Conservation (phyloP, 331 rosid genomes). For the Rosa hybrid region DNA sequence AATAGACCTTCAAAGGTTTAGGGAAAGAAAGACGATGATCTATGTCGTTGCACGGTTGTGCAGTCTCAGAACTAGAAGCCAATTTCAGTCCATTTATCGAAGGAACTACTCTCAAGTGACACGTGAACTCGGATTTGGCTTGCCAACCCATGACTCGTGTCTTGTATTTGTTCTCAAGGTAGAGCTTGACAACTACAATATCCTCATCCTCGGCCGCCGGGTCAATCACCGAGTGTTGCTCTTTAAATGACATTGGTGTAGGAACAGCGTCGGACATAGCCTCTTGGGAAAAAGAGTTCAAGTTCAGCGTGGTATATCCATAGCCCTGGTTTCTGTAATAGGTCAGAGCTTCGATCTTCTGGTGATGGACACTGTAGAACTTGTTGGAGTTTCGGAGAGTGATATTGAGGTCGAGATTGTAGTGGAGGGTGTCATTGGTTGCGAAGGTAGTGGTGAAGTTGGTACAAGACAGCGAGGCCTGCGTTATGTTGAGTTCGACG, state of each 20-base stretch:
- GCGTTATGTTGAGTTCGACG: too few relatives aligned
- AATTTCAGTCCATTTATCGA: too few relatives aligned
- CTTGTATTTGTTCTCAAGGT: background rate
- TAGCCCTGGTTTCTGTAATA: background rate
- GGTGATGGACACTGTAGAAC: background rate
- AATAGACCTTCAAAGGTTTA: background rate
- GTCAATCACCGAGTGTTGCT: background rate
- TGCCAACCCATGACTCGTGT: background rate
- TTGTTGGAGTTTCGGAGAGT: background rate
- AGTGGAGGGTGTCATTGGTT: background rate
- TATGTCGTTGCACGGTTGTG: background rate
- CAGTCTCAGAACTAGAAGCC: background rate
- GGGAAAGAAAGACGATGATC: background rate
- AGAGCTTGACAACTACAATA: background rate
- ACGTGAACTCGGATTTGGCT: background rate
- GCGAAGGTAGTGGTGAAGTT: background rate
- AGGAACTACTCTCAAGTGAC: background rate
- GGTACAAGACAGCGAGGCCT: too few relatives aligned
- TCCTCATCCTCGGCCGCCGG: background rate
- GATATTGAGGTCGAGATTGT: background rate
- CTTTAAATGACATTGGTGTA: background rate
- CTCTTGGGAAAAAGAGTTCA: background rate
- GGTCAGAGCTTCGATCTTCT: background rate
- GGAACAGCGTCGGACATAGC: background rate
- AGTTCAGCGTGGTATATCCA: background rate